phyloP scores from a whole-genome alignment of 345 rosid genomes.

The Brassica napus region Da-Ae NC_063446.1:29412001-29412500 shows the following conservation, averaged over 20 bases:
- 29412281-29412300: not conserved
- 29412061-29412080: not conserved
- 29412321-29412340: not conserved
- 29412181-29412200: not conserved
- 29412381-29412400: not conserved
- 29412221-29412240: constrained; percentile 1
- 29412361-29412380: not conserved
- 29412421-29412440: not conserved
- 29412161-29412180: not conserved
- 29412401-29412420: not conserved
- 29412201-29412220: not conserved
- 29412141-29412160: constrained; percentile 1
- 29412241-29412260: not conserved
- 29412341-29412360: not conserved
- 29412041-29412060: not conserved
- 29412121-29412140: not conserved
- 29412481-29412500: not conserved
- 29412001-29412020: not conserved
- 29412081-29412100: not conserved
- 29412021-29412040: not conserved
- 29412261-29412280: not conserved
- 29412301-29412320: not conserved
- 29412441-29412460: not conserved
- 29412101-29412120: not conserved
- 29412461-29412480: not conserved